These are phyloP conservation scores for Myxozyma lipomycoides DNA, from an alignment of 805 yeast genomes.

Conservation along the genomic window DNA sequence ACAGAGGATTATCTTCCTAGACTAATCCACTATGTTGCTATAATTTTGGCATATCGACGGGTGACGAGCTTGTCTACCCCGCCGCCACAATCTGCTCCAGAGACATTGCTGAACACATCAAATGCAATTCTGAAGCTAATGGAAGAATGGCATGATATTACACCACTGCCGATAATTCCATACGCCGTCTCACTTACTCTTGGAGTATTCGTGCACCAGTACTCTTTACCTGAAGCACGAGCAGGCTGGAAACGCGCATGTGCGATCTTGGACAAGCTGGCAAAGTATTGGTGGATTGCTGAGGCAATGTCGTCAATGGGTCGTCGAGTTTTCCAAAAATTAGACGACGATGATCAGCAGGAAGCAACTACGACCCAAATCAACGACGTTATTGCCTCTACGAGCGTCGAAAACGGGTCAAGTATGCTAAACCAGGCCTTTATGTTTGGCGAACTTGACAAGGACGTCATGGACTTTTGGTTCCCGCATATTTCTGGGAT, in stretches of 20 bases:
- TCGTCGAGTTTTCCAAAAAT: constrained; percentile 18
- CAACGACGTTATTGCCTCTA: not conserved
- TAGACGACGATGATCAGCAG: constrained; percentile 14
- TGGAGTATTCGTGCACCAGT: constrained; percentile 37
- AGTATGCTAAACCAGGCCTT: constrained; percentile 30
- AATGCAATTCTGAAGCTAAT: constrained; percentile 15
- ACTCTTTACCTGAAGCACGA: constrained; percentile 28
- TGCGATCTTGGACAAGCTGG: constrained; percentile 15
- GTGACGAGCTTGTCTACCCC: constrained; percentile 17
- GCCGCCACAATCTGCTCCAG: constrained; percentile 19
- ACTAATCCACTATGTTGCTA: constrained; percentile 32
- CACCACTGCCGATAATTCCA: constrained; percentile 37
- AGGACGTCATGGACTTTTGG: constrained; percentile 30
- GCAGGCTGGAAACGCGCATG: constrained; percentile 20
- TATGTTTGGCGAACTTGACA: constrained; percentile 30
- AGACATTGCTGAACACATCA: constrained; percentile 16
- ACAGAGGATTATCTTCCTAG: constrained; percentile 18
- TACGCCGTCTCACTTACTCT: constrained; percentile 37
- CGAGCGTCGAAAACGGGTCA: not conserved
- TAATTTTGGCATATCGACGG: constrained; percentile 37
- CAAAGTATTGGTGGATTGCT: constrained; percentile 26
- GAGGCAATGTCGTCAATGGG: constrained; percentile 28
- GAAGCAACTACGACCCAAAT: constrained; percentile 1
- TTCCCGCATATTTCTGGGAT: constrained; percentile 23
- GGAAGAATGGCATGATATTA: constrained; percentile 7